Conservation (phyloP, 176 grass and related monocot species). For the Dendrocalamus sinicus region DNA sequence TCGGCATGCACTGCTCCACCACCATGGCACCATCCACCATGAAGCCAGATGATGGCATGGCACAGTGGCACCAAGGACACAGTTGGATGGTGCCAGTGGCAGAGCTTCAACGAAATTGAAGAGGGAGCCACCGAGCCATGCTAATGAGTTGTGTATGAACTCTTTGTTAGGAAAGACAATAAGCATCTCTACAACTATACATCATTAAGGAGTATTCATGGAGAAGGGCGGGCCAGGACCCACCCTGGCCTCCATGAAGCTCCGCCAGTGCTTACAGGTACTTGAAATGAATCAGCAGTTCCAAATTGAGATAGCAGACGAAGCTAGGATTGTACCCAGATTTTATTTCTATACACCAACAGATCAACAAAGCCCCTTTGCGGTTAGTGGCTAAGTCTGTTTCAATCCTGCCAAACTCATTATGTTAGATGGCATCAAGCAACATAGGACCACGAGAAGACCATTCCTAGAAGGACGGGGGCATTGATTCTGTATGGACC, state of each 20-base stretch:
- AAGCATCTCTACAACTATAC: too few species aligned
- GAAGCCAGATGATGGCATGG: conserved; percentile 13
- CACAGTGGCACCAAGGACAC: conserved; percentile 29
- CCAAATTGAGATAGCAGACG: conserved; percentile 22
- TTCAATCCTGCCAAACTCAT: conserved; percentile 53
- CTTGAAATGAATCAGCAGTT: not conserved
- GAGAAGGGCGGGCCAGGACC: too few species aligned
- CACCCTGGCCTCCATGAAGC: too few species aligned
- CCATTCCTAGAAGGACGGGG: not conserved
- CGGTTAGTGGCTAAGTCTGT: conserved; percentile 39
- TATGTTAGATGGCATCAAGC: conserved; percentile 50
- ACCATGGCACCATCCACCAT: conserved; percentile 15
- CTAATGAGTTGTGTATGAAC: too few species aligned
- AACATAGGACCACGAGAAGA: conserved; percentile 43
- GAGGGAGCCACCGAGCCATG: too few species aligned
- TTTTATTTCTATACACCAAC: not conserved
- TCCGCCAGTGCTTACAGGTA: not conserved
- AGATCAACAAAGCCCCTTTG: not conserved
- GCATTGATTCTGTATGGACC: conserved; percentile 46
- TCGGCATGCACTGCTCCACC: conserved; percentile 23
- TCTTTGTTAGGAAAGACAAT: too few species aligned
- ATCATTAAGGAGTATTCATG: too few species aligned
- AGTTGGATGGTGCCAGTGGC: too few species aligned
- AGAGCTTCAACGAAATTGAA: too few species aligned
- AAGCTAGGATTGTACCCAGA: not conserved